phyloP scores from a whole-genome alignment of 1,139 yeast genomes.

The Geotrichum europaeum region DNA sequence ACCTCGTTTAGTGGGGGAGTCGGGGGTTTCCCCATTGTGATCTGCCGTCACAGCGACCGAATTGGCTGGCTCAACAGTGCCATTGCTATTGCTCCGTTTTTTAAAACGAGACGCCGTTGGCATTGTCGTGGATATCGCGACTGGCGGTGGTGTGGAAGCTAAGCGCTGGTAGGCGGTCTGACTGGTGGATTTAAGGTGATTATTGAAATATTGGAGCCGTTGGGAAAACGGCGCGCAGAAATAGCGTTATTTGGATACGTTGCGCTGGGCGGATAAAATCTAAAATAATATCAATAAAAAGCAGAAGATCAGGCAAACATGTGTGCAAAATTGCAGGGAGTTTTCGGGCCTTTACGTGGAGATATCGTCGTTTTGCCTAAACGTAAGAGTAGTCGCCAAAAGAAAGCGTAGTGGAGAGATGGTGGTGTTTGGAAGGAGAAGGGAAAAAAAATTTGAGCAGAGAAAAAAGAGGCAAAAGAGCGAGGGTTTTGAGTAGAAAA shows the following conservation, averaged over 20 bases:
- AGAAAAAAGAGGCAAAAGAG: neutral
- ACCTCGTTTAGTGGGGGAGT: neutral
- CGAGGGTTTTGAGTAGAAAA: neutral
- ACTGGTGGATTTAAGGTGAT: neutral
- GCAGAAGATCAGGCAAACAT: slow-evolving; percentile 10
- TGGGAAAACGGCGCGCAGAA: neutral
- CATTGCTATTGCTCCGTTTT: slow-evolving; percentile 7
- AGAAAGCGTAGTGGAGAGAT: slow-evolving; percentile 1
- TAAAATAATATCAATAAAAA: slow-evolving; percentile 19
- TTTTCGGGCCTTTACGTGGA: slow-evolving; percentile 10
- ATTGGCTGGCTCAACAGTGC: neutral
- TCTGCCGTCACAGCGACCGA: neutral
- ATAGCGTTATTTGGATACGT: neutral
- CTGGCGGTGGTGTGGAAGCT: neutral
- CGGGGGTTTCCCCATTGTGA: neutral
- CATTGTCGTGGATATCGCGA: slow-evolving; percentile 1
- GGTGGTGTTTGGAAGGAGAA: slow-evolving; percentile 6
- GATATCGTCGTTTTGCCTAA: slow-evolving; percentile 5
- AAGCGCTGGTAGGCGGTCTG: neutral
- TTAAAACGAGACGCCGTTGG: slow-evolving; percentile 10
- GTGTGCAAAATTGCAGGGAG: slow-evolving; percentile 19
- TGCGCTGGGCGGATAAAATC: neutral
- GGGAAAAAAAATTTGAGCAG: slow-evolving; percentile 1
- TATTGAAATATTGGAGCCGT: neutral
- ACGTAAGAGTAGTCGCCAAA: slow-evolving; percentile 1